A percentile compares a stretch with the other conserved stretches of the same genome.
phyloP scores from a whole-genome alignment of 2,329 filamentous ascomycete genomes.

The Hypoxylon sp. region DNA sequence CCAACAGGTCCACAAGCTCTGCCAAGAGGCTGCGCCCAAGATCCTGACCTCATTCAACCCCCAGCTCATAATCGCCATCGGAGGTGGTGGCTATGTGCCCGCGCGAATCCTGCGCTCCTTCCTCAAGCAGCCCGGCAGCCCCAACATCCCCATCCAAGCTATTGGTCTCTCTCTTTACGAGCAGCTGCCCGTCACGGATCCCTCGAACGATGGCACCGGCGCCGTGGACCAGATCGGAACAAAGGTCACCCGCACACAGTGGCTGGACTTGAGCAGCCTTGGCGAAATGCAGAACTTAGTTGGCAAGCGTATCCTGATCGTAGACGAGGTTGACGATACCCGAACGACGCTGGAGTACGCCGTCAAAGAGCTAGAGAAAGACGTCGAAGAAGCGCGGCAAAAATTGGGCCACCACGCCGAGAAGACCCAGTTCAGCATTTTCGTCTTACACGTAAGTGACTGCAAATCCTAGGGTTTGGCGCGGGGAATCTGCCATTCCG shows the following conservation, averaged over 20 bases:
- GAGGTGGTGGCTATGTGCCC: constrained; percentile 96
- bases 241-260: constrained; percentile 97
- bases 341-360: constrained; percentile 86
- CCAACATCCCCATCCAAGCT: constrained; percentile 99
- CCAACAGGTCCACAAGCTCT: constrained; percentile 93
- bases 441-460: constrained; percentile 90
- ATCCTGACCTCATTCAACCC: constrained; percentile 91
- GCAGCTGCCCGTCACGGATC: constrained; percentile 73
- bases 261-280: constrained; percentile 85
- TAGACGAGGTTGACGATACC: constrained; percentile 89
- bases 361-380: constrained; percentile 85
- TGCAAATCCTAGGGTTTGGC: not conserved
- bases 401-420: constrained; percentile 77
- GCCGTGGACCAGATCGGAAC: constrained; percentile 85
- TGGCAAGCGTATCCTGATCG: constrained; percentile 85
- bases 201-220: constrained; percentile 62
- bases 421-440: constrained; percentile 92
- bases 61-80: constrained; percentile 98
- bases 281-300: constrained; percentile 82
- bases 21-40: constrained; percentile 83
- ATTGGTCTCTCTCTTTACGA: constrained; percentile 99
- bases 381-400: constrained; percentile 85
- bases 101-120: constrained; percentile 98
- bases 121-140: constrained; percentile 86
- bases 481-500: constrained; percentile 5